Evolutionary conservation across 2,329 filamentous ascomycete species (phyloP).

Genomic region (Epichloe amarillans): DNA sequence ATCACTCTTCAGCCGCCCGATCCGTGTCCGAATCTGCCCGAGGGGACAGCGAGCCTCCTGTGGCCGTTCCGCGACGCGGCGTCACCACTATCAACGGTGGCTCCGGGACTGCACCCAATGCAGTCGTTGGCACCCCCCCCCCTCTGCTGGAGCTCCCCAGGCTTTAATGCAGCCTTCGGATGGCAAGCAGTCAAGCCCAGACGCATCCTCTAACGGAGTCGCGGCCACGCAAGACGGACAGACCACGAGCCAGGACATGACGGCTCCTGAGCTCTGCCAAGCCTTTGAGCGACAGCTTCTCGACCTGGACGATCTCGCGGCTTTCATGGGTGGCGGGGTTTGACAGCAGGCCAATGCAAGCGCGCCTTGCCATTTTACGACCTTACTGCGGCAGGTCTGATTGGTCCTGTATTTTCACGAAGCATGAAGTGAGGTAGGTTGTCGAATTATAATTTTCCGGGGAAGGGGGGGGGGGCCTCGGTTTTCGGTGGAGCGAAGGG

Average conservation of each 20-base stretch:
- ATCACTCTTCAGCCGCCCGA: conserved; percentile 20
- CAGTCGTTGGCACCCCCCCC: conserved; percentile 29
- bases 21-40: conserved; percentile 27
- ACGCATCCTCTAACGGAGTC: conserved; percentile 18
- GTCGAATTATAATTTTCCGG: not conserved
- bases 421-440: not conserved
- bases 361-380: no score
- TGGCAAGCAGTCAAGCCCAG: conserved; percentile 24
- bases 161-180: conserved; percentile 16
- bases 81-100: conserved; percentile 47
- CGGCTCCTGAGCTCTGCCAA: conserved; percentile 41
- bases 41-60: conserved; percentile 40
- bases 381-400: no score
- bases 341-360: conserved; percentile 14
- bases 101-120: conserved; percentile 33
- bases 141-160: conserved; percentile 16
- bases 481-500: not conserved
- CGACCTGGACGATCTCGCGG: conserved; percentile 46
- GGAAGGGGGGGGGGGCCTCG: not conserved
- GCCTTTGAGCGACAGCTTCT: conserved; percentile 48
- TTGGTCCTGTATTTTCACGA: not conserved
- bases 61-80: conserved; percentile 34
- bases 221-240: conserved; percentile 19
- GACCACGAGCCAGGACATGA: conserved; percentile 38
- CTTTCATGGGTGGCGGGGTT: conserved; percentile 50